Conservation (phyloP, 805 yeast genomes). For the Isabelozyma rhagii region DNA sequence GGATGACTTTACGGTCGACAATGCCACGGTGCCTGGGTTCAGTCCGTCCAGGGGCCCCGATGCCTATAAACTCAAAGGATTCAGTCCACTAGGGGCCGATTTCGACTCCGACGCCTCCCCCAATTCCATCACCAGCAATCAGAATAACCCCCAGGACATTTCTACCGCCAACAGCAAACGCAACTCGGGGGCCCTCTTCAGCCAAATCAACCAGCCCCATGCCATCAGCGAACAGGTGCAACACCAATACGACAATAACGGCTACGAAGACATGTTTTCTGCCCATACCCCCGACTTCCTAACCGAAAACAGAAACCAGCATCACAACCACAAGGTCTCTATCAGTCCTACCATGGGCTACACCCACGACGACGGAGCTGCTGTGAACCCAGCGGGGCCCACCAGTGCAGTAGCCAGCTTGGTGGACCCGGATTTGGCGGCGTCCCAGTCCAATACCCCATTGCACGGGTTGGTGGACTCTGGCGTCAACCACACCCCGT, state of each 20-base stretch:
- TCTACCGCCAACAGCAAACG: neutral
- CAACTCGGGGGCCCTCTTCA: neutral
- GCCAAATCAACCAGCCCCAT: neutral
- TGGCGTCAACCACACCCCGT: neutral
- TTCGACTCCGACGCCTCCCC: conserved; percentile 17
- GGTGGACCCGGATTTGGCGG: neutral
- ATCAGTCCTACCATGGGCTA: neutral
- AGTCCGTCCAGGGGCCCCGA: neutral
- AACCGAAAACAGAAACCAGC: neutral
- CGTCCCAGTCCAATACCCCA: neutral
- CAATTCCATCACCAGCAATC: conserved; percentile 9
- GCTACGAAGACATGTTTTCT: conserved; percentile 12
- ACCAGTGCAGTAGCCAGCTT: neutral
- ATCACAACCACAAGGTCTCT: neutral
- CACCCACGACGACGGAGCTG: neutral
- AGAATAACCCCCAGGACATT: neutral
- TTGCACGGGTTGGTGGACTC: neutral
- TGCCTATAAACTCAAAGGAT: neutral
- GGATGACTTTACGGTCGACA: neutral
- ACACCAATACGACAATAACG: neutral
- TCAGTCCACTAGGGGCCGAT: conserved; percentile 14
- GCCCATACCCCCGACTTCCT: conserved; percentile 21
- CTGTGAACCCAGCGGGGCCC: neutral
- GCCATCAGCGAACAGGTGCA: neutral
- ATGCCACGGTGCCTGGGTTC: neutral